A percentile compares a stretch with the other conserved stretches of the same genome.
Conservation (phyloP, 768 basidiomycete species). For the Lactarius hengduanensis region DNA sequence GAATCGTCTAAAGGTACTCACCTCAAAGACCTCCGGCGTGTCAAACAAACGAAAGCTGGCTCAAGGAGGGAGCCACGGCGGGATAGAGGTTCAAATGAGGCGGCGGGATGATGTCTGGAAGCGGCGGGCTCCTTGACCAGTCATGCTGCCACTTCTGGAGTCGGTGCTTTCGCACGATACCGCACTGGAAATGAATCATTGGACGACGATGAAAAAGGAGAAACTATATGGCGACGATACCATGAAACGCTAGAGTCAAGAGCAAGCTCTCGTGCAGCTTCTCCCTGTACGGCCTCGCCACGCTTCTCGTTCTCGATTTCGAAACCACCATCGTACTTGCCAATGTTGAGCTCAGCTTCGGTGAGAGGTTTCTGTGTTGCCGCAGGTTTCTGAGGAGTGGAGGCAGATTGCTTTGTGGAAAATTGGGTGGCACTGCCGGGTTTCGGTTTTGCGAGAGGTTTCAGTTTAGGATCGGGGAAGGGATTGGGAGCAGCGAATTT, state of each 20-base stretch:
- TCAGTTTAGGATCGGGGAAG: slow-evolving; percentile 34
- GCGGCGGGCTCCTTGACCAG: neutral
- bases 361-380: slow-evolving; percentile 28
- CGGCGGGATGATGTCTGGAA: no score
- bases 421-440: slow-evolving; percentile 22
- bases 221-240: slow-evolving; percentile 36
- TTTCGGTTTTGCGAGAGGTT: slow-evolving; percentile 29
- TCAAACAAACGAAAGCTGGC: no score
- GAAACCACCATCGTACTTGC: slow-evolving; percentile 95
- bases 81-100: no score
- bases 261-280: slow-evolving; percentile 77
- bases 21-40: no score
- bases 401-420: slow-evolving; percentile 33
- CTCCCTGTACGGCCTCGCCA: slow-evolving; percentile 70
- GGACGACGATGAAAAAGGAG: slow-evolving; percentile 11
- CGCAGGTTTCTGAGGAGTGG: slow-evolving; percentile 21
- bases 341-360: slow-evolving; percentile 61
- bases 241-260: slow-evolving; percentile 76
- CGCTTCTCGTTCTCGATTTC: slow-evolving; percentile 83
- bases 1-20: no score
- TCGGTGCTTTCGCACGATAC: slow-evolving; percentile 27
- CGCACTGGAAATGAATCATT: slow-evolving; percentile 34
- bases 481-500: slow-evolving; percentile 73
- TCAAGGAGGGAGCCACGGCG: no score
- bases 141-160: slow-evolving; percentile 5